phyloP scores from a whole-genome alignment of 805 yeast species.

The Candida loeiensis region DNA sequence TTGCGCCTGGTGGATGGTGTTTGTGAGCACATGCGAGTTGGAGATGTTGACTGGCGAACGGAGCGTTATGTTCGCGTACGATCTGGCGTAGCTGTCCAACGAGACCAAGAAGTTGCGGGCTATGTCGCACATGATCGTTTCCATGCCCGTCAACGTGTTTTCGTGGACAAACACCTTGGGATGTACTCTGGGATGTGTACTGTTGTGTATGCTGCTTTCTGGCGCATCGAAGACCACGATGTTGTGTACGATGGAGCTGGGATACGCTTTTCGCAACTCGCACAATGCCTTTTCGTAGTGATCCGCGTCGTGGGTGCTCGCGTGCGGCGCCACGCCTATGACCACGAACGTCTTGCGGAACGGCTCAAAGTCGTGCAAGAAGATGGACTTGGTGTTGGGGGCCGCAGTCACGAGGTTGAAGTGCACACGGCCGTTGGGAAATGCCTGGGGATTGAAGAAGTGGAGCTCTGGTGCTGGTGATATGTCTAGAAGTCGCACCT shows the following conservation, averaged over 20 bases:
- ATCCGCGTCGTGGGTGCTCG: conserved; percentile 1
- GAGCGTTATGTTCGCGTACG: conserved; percentile 74
- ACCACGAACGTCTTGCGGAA: conserved; percentile 72
- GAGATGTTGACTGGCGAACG: conserved; percentile 74
- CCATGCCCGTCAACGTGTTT: conserved; percentile 38
- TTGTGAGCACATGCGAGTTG: conserved; percentile 43
- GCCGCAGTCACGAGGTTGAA: conserved; percentile 50
- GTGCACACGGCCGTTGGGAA: conserved; percentile 71
- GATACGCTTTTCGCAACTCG: conserved; percentile 44
- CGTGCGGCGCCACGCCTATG: conserved; percentile 40
- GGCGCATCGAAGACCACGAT: conserved; percentile 54
- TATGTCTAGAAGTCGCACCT: conserved; percentile 72
- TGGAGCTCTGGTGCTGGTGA: conserved; percentile 50
- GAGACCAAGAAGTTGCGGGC: conserved; percentile 59
- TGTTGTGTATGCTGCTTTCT: conserved; percentile 8
- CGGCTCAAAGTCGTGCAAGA: conserved; percentile 86
- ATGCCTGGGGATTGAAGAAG: conserved; percentile 78
- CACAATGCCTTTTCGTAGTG: conserved; percentile 21
- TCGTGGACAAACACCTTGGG: conserved; percentile 22
- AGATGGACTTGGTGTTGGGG: conserved; percentile 55
- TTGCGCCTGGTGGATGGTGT: conserved; percentile 39
- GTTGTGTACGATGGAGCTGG: conserved; percentile 54
- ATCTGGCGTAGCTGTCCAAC: conserved; percentile 64
- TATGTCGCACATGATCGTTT: conserved; percentile 71
- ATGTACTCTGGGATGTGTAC: conserved; percentile 14